phyloP scores from a whole-genome alignment of 2,329 filamentous ascomycete genomes.

The Neonectria coccinea region DNA sequence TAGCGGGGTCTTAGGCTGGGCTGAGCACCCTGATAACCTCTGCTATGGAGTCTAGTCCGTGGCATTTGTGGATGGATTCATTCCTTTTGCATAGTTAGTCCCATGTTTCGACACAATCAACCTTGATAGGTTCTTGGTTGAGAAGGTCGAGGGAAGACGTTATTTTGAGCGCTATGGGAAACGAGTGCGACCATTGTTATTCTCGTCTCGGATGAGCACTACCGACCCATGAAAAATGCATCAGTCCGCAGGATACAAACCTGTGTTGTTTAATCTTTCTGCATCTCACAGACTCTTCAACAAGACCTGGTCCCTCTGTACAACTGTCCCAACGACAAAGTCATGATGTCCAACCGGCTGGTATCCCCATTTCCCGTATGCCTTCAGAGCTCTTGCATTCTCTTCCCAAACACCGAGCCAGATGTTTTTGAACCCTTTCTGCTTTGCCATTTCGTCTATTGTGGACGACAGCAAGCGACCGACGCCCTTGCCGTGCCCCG shows the following conservation, averaged over 20 bases:
- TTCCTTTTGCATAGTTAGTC: neutral
- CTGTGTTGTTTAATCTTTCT: no score
- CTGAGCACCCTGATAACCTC: slow-evolving; percentile 3
- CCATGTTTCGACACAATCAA: neutral
- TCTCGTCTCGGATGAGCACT: neutral
- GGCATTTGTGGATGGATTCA: neutral
- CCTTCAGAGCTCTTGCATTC: slow-evolving; percentile 52
- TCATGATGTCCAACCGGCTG: slow-evolving; percentile 54
- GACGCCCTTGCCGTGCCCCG: slow-evolving; percentile 53
- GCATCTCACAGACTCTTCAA: slow-evolving; percentile 44
- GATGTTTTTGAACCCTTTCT: slow-evolving; percentile 53
- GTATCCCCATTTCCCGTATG: slow-evolving; percentile 58
- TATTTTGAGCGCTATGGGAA: no score
- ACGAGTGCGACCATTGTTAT: no score
- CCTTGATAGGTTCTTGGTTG: neutral
- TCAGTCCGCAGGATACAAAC: neutral
- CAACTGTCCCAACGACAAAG: slow-evolving; percentile 55
- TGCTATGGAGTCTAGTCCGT: neutral
- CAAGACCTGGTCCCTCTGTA: slow-evolving; percentile 59
- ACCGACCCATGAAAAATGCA: neutral
- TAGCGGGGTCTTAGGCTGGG: neutral
- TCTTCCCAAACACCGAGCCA: slow-evolving; percentile 64
- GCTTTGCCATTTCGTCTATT: slow-evolving; percentile 50
- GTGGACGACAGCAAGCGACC: slow-evolving; percentile 49
- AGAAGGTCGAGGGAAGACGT: neutral